Conservation (phyloP, 2,329 filamentous ascomycete genomes). For the Epichloe sylvatica region DNA sequence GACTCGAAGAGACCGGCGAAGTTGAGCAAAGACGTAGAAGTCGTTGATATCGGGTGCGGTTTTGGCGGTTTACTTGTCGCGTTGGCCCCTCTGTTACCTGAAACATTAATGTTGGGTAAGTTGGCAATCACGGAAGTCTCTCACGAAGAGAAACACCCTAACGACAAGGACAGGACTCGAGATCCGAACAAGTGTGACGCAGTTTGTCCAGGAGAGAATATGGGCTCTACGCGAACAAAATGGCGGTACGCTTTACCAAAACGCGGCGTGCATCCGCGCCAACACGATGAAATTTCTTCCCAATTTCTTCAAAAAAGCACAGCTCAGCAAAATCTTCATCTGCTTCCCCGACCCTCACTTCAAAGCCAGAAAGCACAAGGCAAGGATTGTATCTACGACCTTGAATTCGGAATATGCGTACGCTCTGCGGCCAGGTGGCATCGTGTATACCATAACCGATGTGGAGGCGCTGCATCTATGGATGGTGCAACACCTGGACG, state of each 20-base stretch:
- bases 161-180: conserved; percentile 54
- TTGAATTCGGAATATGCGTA: conserved; percentile 91
- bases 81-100: conserved; percentile 65
- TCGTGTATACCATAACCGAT: conserved; percentile 93
- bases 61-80: conserved; percentile 87
- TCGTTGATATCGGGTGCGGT: conserved; percentile 94
- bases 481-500: conserved; percentile 80
- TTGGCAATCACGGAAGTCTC: conserved; percentile 6
- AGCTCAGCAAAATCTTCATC: conserved; percentile 85
- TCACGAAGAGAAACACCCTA: not conserved
- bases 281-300: conserved; percentile 99
- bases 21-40: conserved; percentile 56
- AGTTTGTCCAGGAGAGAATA: conserved; percentile 82
- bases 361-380: conserved; percentile 94
- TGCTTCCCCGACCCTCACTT: conserved; percentile 99
- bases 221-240: conserved; percentile 62
- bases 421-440: conserved; percentile 65
- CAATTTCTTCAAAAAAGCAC: conserved; percentile 76
- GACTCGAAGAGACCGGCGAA: conserved; percentile 14
- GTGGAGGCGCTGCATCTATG: conserved; percentile 86
- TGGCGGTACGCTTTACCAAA: conserved; percentile 52
- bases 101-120: conserved; percentile 69
- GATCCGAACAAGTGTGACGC: conserved; percentile 78
- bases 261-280: conserved; percentile 74
- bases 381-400: conserved; percentile 77